Conservation (phyloP, 2,329 filamentous ascomycete species). For the Xylaria multiplex region DNA sequence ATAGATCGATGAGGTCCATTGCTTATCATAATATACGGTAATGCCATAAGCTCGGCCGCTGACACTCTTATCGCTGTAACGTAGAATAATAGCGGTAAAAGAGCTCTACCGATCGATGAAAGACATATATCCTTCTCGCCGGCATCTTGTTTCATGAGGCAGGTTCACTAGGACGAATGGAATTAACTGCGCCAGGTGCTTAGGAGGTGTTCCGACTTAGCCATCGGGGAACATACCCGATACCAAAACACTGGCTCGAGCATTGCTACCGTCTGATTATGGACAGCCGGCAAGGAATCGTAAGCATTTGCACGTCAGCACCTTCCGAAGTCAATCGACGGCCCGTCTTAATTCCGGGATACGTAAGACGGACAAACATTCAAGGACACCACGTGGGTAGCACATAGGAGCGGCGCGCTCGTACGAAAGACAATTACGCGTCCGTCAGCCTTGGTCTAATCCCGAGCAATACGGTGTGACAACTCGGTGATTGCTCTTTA, state of each 20-base stretch:
- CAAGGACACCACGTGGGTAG: not conserved
- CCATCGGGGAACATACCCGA: slow-evolving; percentile 2
- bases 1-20: not conserved
- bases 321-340: not conserved
- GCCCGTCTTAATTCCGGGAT: not conserved
- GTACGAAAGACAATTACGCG: not conserved
- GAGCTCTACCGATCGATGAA: not conserved
- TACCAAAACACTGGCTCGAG: not conserved
- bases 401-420: too few species aligned
- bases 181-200: not conserved
- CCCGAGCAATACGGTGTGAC: not conserved
- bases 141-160: not conserved
- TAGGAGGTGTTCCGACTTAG: not conserved
- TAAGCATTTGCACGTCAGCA: not conserved
- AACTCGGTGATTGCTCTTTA: not conserved
- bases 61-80: not conserved
- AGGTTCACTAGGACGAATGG: not conserved
- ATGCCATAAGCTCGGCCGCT: not conserved
- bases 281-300: not conserved
- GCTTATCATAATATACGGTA: not conserved
- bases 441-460: not conserved
- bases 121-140: not conserved
- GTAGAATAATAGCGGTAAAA: not conserved
- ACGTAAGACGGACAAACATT: not conserved
- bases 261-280: slow-evolving; percentile 1